Evolutionary conservation across 2,329 filamentous ascomycete genomes (phyloP), one percentile per base, ranked within the genome.

Genomic region (Ascochyta viciae-villosae): DNA sequence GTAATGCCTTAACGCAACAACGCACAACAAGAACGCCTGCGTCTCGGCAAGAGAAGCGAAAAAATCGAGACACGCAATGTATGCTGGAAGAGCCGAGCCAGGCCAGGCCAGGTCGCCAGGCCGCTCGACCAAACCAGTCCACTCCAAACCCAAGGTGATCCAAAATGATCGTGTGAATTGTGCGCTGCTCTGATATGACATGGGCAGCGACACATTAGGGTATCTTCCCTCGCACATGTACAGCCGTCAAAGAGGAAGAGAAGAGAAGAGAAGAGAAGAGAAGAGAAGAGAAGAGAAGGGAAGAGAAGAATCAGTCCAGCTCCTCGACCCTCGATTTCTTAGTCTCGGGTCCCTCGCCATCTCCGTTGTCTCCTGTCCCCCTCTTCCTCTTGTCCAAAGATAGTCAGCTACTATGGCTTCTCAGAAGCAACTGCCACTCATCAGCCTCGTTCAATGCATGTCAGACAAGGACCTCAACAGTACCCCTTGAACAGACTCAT

Each of bases 401-500:
- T 57, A 57, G 54, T 57, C 54, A 58, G 22, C 55, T 58, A 50
- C 55, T 58, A 46, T 58, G 55, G 42, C 50, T 58, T 44, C 55
- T 33, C 46, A 58, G 31, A 31, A 58, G 55, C 50, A 54, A 58
- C 55, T 58, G 50, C 46, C 48, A 42, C 37, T 22, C 24, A 50
- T 54, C 55, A 54, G 46, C 45, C 37, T 46, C 50, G 33, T 26
- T 56, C 31, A 50, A 19, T 50, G 15, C 46, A 47, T 50, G 33
- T 54, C 50, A 24, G 54, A 54, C 50, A 54, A 50, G 31, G 55
- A 58, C 48, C 50, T 27, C 15, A 58, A 54, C 50, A 58, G 75
- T 73, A 84, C 82, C 74, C 82, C 78, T 68, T 83, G 78, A 60
- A 85, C 74, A 68, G 81, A 85, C 78, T 90, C 86, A 78, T 91